These are phyloP conservation scores for Zelopaecilomyces penicillatus DNA, from an alignment of 2,329 filamentous ascomycete species.

Conservation along the genomic window DNA sequence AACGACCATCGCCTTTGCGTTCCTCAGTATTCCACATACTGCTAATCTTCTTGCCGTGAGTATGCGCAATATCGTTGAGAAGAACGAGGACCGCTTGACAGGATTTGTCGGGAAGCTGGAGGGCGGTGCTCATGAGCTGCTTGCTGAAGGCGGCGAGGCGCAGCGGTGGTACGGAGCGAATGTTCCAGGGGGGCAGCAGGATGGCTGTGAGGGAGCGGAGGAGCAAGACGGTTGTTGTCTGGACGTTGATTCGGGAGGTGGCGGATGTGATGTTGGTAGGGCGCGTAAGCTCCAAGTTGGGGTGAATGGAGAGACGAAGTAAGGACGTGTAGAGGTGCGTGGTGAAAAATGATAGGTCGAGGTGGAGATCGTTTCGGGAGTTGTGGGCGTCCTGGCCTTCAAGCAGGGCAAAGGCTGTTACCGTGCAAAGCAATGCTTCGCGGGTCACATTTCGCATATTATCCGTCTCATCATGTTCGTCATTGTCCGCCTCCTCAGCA, in stretches of 20 bases:
- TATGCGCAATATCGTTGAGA: slow-evolving; percentile 67
- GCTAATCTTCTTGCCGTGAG: slow-evolving; percentile 72
- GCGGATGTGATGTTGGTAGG: slow-evolving; percentile 31
- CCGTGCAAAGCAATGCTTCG: slow-evolving; percentile 86
- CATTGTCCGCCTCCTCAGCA: slow-evolving; percentile 19
- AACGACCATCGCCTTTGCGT: slow-evolving; percentile 81
- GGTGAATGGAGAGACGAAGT: slow-evolving; percentile 66
- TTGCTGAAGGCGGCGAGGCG: slow-evolving; percentile 90
- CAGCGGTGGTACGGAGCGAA: slow-evolving; percentile 68
- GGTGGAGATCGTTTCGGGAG: slow-evolving; percentile 68
- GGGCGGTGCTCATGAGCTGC: slow-evolving; percentile 70
- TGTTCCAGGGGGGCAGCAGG: slow-evolving; percentile 65
- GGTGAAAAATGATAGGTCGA: slow-evolving; percentile 93
- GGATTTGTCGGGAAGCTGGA: slow-evolving; percentile 89
- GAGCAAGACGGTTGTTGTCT: slow-evolving; percentile 88
- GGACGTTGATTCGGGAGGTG: slow-evolving; percentile 72
- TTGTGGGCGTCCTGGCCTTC: slow-evolving; percentile 89
- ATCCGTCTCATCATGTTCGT: slow-evolving; percentile 28
- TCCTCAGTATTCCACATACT: slow-evolving; percentile 95
- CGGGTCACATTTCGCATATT: slow-evolving; percentile 63
- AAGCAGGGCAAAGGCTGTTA: slow-evolving; percentile 92
- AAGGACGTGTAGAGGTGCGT: slow-evolving; percentile 86
- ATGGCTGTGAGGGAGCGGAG: slow-evolving; percentile 77
- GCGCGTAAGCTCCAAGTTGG: slow-evolving; percentile 73
- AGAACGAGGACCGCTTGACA: slow-evolving; percentile 71